phyloP scores from a whole-genome alignment of 495 filamentous ascomycete genomes.

The Annulohypoxylon stygium region DNA sequence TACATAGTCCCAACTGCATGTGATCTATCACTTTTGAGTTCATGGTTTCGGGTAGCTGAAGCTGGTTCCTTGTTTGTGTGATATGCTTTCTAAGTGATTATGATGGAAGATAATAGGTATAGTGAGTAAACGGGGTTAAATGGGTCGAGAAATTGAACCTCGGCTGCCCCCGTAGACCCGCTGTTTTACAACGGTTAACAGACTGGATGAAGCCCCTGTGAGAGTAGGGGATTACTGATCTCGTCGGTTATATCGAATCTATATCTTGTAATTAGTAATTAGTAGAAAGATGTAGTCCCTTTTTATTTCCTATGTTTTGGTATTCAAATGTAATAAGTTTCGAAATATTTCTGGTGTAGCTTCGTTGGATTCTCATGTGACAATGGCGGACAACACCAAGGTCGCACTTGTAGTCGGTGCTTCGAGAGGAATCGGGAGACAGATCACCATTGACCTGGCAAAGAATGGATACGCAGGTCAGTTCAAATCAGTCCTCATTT shows the following conservation, averaged over 20 bases:
- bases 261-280: neutral
- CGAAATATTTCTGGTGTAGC: neutral
- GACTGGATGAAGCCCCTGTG: neutral
- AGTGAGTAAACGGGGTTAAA: neutral
- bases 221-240: slow-evolving; percentile 38
- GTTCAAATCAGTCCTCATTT: slow-evolving; percentile 12
- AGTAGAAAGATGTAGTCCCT: slow-evolving; percentile 17
- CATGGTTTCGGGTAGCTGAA: neutral
- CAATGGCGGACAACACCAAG: slow-evolving; percentile 38
- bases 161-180: slow-evolving; percentile 33
- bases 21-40: neutral
- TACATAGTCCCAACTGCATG: slow-evolving; percentile 29
- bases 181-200: slow-evolving; percentile 13
- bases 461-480: slow-evolving; percentile 77
- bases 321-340: neutral
- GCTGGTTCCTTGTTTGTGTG: neutral
- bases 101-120: neutral
- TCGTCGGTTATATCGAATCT: slow-evolving; percentile 14
- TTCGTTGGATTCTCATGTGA: slow-evolving; percentile 3
- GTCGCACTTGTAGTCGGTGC: slow-evolving; percentile 81
- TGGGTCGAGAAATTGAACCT: slow-evolving; percentile 18
- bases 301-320: neutral
- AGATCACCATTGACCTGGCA: slow-evolving; percentile 81
- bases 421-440: slow-evolving; percentile 82
- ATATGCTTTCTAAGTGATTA: neutral